Percentiles rank a stretch among this genome's conserved stretches.
These are phyloP conservation scores for Verticillium nonalfalfae DNA, from an alignment of 2,329 filamentous ascomycete species.

Conservation along the genomic window DNA sequence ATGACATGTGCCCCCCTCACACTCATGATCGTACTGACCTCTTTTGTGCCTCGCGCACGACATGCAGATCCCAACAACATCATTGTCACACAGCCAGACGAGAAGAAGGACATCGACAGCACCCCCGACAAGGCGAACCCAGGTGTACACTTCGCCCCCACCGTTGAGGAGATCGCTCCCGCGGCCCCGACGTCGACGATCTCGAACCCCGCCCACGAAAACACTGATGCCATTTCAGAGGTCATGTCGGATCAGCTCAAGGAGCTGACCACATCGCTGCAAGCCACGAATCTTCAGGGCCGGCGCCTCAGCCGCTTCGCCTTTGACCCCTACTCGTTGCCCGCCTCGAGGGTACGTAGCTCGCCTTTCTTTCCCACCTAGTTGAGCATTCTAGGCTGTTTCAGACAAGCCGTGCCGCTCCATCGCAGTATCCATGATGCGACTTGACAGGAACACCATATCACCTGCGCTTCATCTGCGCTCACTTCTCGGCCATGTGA, in stretches of 20 bases:
- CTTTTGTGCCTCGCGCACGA: constrained; percentile 9
- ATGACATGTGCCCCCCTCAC: background rate
- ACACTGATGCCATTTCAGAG: constrained; percentile 27
- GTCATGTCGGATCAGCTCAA: constrained; percentile 59
- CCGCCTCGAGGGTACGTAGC: constrained; percentile 66
- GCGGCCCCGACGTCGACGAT: constrained; percentile 16
- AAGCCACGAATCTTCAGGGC: constrained; percentile 72
- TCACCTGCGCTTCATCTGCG: background rate
- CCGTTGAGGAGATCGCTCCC: constrained; percentile 59
- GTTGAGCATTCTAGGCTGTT: background rate
- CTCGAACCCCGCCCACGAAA: constrained; percentile 12
- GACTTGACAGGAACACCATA: background rate
- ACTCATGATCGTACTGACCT: constrained; percentile 6
- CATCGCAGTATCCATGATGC: background rate
- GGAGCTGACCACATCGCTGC: constrained; percentile 65
- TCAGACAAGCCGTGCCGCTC: background rate
- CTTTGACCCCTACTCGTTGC: constrained; percentile 87
- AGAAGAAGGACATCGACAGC: background rate
- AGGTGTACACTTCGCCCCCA: constrained; percentile 66
- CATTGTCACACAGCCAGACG: background rate
- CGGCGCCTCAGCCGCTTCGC: constrained; percentile 78
- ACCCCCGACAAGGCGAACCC: constrained; percentile 18
- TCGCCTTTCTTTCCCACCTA: background rate
- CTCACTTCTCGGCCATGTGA: background rate
- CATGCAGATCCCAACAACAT: constrained; percentile 4